phyloP scores from a whole-genome alignment of 2,329 filamentous ascomycete species.

The Aspergillus sp. region DNA sequence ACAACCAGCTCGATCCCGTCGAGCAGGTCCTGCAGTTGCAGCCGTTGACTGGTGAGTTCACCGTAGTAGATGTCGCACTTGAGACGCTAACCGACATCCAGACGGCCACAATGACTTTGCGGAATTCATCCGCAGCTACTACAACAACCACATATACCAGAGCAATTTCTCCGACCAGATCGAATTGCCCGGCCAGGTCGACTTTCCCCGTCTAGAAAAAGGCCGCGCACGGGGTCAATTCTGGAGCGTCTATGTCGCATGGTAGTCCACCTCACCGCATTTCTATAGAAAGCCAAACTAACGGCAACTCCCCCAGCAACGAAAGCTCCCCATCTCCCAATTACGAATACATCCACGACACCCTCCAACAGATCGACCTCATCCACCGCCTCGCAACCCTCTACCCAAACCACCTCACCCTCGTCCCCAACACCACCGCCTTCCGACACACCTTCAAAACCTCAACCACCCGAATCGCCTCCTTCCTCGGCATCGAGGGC shows the following conservation, averaged over 20 bases:
- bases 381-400: slow-evolving; percentile 28
- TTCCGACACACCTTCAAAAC: slow-evolving; percentile 54
- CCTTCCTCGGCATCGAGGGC: slow-evolving; percentile 78
- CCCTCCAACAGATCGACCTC: slow-evolving; percentile 38
- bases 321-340: background rate
- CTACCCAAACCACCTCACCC: slow-evolving; percentile 4
- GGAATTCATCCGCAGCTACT: slow-evolving; percentile 65
- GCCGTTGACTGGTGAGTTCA: slow-evolving; percentile 8
- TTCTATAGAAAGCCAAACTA: background rate
- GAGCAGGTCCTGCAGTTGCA: slow-evolving; percentile 8
- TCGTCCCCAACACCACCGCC: slow-evolving; percentile 14
- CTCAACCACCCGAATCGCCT: slow-evolving; percentile 66
- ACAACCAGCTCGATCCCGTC: background rate
- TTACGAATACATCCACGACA: slow-evolving; percentile 16
- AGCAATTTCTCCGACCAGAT: slow-evolving; percentile 61
- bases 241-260: slow-evolving; percentile 78
- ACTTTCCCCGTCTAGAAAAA: slow-evolving; percentile 70
- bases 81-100: slow-evolving; percentile 34
- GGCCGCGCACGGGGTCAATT: slow-evolving; percentile 77
- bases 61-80: background rate
- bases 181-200: slow-evolving; percentile 65
- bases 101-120: slow-evolving; percentile 91
- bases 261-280: background rate
- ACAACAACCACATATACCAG: slow-evolving; percentile 75
- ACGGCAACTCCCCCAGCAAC: background rate